Evolutionary conservation across 768 basidiomycete genomes (phyloP).

Genomic region (Saitozyma sp.): DNA sequence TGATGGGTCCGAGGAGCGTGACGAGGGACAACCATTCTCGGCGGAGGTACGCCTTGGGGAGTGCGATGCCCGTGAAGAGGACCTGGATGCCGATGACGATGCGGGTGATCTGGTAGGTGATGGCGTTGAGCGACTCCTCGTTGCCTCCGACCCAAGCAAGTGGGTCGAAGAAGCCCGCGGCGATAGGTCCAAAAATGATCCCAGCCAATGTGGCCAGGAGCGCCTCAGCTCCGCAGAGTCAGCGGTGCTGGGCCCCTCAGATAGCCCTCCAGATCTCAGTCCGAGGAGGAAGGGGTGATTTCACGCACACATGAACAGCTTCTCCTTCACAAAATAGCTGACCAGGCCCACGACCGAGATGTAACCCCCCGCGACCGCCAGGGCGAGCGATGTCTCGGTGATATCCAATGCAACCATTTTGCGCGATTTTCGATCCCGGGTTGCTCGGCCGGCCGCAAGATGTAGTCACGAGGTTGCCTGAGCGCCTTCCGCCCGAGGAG

Average conservation of each 20-base stretch:
- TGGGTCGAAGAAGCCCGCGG: conserved; percentile 51
- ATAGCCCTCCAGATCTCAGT: background rate
- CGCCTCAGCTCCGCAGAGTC: conserved; percentile 40
- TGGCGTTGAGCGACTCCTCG: conserved; percentile 12
- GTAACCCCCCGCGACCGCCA: conserved; percentile 49
- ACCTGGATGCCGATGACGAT: conserved; percentile 55
- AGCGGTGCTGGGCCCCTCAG: background rate
- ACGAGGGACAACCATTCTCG: conserved; percentile 49
- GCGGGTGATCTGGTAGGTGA: conserved; percentile 49
- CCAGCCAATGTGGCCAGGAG: conserved; percentile 39
- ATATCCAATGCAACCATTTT: conserved; percentile 48
- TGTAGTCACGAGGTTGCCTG: too few relatives aligned
- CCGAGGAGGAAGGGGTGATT: background rate
- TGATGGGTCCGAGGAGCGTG: conserved; percentile 53
- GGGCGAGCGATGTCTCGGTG: conserved; percentile 46
- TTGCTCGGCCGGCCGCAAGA: too few relatives aligned
- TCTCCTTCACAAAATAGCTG: conserved; percentile 53
- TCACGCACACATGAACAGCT: conserved; percentile 49
- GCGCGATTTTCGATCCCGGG: too few relatives aligned
- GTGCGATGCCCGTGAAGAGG: conserved; percentile 41
- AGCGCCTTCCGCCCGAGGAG: too few relatives aligned
- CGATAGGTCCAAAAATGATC: conserved; percentile 51
- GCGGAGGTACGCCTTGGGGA: conserved; percentile 54
- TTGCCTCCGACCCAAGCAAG: conserved; percentile 46
- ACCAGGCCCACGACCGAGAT: conserved; percentile 45